Conservation (phyloP, 2,329 filamentous ascomycete genomes). For the Setomelanomma holmii region DNA sequence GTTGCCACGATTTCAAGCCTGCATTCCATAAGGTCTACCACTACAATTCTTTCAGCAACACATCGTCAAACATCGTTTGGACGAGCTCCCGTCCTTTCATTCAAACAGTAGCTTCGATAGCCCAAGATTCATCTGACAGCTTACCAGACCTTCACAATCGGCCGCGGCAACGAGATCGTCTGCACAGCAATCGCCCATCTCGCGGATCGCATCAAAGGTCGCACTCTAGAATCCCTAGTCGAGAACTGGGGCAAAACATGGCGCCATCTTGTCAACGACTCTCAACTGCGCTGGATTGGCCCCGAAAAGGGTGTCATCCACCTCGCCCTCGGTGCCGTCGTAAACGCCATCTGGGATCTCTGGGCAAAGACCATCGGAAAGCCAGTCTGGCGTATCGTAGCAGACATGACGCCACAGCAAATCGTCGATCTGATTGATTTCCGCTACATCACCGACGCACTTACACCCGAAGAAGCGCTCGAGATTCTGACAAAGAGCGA, state of each 20-base stretch:
- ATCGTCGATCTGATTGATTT: conserved; percentile 91
- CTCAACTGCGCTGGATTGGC: conserved; percentile 90
- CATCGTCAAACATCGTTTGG: no score
- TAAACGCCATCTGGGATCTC: conserved; percentile 94
- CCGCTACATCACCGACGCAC: conserved; percentile 91
- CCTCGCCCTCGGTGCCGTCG: conserved; percentile 84
- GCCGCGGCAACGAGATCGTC: conserved; percentile 90
- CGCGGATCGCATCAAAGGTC: conserved; percentile 76
- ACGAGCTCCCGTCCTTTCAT: no score
- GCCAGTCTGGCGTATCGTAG: conserved; percentile 88
- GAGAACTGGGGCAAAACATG: conserved; percentile 86
- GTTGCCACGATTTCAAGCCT: no score
- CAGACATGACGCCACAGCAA: conserved; percentile 88
- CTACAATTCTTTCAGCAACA: no score
- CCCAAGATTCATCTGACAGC: not conserved
- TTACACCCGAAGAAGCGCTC: conserved; percentile 84
- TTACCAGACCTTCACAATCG: conserved; percentile 74
- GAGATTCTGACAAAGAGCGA: conserved; percentile 71
- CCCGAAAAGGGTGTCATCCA: conserved; percentile 95
- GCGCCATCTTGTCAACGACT: conserved; percentile 90
- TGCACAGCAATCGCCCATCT: conserved; percentile 83
- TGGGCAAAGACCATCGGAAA: conserved; percentile 88
- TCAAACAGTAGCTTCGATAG: not conserved
- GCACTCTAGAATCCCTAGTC: conserved; percentile 78
- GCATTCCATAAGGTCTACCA: no score